Base-by-base conservation (phyloP, 345 rosid genomes). In the Mangifera indica region DNA sequence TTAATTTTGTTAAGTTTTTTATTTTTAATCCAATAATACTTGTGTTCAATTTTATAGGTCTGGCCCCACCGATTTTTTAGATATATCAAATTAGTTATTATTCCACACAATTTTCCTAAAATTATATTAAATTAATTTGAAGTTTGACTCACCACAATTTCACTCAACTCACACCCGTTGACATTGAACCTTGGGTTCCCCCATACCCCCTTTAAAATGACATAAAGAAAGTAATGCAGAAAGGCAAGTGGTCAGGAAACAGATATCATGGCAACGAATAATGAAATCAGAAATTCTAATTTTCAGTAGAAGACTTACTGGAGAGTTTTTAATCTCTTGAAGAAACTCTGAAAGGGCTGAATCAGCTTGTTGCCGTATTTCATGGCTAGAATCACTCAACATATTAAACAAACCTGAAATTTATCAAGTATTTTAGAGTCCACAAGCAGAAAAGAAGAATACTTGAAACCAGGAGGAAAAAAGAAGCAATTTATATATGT, bases 261-360 rank as follows among this genome's bases (percentile, higher is more conserved):
- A 51, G 40, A 51, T 51, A 34, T 14, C 60, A 51, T n/a, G 34
- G 13, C 22, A 22, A 22, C 17, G 26, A 59, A 57, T 42, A 49
- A 26, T 25, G 37, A 26, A 65, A 7, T 60, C 10, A 58, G 12
- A 60, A 65, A 60, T 51, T 37, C 6, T 24, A 70, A 42, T 29
- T 68, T 37, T 37, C 40, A 77, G 56, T 49, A 75, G 79, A 77
- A 74, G 74, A 83, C 96, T 83, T 96, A 96, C 99, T 82, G 98
- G 98, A 68, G 99, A 96, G 76, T 93, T 96, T 79, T 96, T 93
- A 37, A 96, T 96, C 91, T 96, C 99, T 79, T 96, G 99, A 76
- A 96, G 99, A 86, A 96, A 96, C 85, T 96, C 98, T 14, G 97
- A 91, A 76, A 96, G 98, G 76, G 98, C 99, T 72, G 98, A 88